Evolutionary conservation across 441 rosid species (phyloP).

Genomic region (Hypseocharis bilobata): DNA sequence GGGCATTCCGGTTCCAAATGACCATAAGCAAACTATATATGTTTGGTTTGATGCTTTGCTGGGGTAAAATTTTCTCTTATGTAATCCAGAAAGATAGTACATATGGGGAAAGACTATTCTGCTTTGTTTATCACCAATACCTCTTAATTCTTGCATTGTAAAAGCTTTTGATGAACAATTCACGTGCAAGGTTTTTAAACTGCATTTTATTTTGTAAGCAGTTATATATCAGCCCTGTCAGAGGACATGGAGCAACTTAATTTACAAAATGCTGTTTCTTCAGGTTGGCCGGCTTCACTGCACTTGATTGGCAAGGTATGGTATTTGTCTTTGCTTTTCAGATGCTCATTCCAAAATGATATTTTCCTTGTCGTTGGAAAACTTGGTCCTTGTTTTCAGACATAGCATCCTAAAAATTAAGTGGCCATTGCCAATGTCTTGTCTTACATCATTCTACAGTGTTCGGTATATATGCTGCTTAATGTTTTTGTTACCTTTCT

Average conservation of each 20-base stretch:
- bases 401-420: neutral
- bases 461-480: neutral
- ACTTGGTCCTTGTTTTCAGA: neutral
- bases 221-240: conserved; percentile 78
- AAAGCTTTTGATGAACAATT: neutral
- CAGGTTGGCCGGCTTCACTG: conserved; percentile 91
- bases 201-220: conserved; percentile 25
- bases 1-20: conserved; percentile 94
- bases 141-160: conserved; percentile 9
- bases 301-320: conserved; percentile 92
- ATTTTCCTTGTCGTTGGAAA: neutral
- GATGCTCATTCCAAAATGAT: neutral
- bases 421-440: neutral
- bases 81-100: neutral
- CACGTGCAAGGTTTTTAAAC: neutral
- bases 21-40: conserved; percentile 76
- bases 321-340: conserved; percentile 7
- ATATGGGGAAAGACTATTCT: neutral
- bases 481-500: conserved; percentile 13
- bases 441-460: neutral
- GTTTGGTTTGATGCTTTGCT: conserved; percentile 97
- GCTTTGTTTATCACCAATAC: neutral
- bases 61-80: conserved; percentile 41
- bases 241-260: conserved; percentile 42
- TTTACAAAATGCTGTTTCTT: conserved; percentile 57